Percentiles rank a stretch among this genome's conserved stretches.
Evolutionary conservation across 805 yeast species (phyloP).

Genomic region (Ogataea trehaloabstinens): DNA sequence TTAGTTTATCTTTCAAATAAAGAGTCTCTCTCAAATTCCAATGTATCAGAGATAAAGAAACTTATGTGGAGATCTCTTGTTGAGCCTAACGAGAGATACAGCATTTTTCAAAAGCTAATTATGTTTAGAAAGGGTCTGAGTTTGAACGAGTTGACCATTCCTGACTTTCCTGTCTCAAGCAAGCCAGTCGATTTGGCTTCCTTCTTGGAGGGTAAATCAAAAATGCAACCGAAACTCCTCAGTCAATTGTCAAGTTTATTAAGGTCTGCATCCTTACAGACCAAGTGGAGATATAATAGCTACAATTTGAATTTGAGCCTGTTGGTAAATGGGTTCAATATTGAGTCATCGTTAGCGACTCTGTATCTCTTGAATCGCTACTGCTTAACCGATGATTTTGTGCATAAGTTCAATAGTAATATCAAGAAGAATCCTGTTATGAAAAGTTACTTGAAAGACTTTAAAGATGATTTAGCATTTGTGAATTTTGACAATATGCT

Average conservation of each 20-base stretch:
- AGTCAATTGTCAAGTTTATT: constrained; percentile 18
- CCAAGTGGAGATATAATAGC: constrained; percentile 19
- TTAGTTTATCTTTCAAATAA: constrained; percentile 29
- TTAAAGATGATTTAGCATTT: constrained; percentile 28
- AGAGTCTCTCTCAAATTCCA: constrained; percentile 26
- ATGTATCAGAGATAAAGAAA: constrained; percentile 32
- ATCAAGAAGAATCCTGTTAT: constrained; percentile 16
- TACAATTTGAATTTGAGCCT: constrained; percentile 14
- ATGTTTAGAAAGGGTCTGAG: constrained; percentile 3
- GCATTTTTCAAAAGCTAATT: constrained; percentile 19
- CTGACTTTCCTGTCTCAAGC: constrained; percentile 7
- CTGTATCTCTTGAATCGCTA: constrained; percentile 23
- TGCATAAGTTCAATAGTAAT: constrained; percentile 21
- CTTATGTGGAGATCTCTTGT: constrained; percentile 32
- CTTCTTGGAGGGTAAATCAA: constrained; percentile 16
- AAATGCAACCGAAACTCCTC: constrained; percentile 22
- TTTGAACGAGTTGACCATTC: constrained; percentile 8
- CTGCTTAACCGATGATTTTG: constrained; percentile 22
- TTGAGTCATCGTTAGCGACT: constrained; percentile 14
- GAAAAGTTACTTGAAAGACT: constrained; percentile 20
- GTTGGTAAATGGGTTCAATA: constrained; percentile 13
- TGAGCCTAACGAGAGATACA: constrained; percentile 18
- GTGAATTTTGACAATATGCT: constrained; percentile 19
- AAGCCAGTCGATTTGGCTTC: constrained; percentile 17
- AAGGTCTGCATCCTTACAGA: constrained; percentile 14